Evolutionary conservation across 768 basidiomycete species (phyloP).

Genomic region (Auriscalpium microsporum): DNA sequence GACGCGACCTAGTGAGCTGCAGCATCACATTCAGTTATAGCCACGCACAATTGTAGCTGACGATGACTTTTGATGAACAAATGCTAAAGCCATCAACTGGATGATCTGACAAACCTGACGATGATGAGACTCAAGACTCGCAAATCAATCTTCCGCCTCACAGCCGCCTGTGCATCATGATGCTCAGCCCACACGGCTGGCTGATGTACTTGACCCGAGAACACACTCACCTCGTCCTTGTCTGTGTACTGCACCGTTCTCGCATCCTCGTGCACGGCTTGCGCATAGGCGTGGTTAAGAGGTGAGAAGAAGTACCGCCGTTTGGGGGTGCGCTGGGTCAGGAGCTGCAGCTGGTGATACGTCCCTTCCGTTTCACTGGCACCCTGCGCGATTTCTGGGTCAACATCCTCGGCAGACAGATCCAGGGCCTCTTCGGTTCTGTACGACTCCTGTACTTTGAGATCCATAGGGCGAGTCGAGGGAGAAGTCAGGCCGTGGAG

Average conservation of each 20-base stretch:
- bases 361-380: constrained; percentile 28
- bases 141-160: constrained; percentile 44
- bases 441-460: too few species aligned
- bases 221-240: constrained; percentile 37
- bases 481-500: too few species aligned
- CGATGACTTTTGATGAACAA: background rate
- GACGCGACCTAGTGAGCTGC: background rate
- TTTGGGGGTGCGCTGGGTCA: constrained; percentile 8
- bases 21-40: background rate
- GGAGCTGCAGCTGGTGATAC: constrained; percentile 32
- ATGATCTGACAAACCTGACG: constrained; percentile 27
- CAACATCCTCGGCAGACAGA: too few species aligned
- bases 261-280: constrained; percentile 44
- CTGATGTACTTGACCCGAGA: background rate
- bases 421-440: too few species aligned
- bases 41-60: constrained; percentile 41
- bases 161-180: constrained; percentile 25
- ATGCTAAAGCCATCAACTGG: background rate
- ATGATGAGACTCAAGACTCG: constrained; percentile 42
- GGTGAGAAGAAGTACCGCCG: constrained; percentile 21
- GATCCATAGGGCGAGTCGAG: too few species aligned
- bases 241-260: constrained; percentile 37
- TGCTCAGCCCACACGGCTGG: background rate
- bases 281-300: constrained; percentile 28
- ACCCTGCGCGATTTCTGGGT: background rate